Conservation (phyloP, 2,329 filamentous ascomycete species). For the Neonectria hederae region DNA sequence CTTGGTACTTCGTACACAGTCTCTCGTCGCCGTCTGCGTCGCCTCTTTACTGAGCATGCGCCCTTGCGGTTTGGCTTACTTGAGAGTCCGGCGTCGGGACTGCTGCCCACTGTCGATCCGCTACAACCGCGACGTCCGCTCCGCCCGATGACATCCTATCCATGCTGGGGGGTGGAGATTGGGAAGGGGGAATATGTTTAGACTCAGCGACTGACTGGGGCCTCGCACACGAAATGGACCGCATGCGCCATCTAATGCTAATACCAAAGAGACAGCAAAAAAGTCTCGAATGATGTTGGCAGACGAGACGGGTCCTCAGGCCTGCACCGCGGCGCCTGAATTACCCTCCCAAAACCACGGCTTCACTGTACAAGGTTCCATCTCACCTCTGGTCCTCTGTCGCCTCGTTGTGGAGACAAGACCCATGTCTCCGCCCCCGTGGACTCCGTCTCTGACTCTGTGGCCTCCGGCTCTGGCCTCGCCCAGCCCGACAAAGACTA, state of each 20-base stretch:
- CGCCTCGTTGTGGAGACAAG: constrained; percentile 22
- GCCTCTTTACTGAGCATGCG: constrained; percentile 4
- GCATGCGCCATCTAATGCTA: constrained; percentile 27
- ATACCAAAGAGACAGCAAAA: constrained; percentile 27
- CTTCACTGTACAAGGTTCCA: constrained; percentile 33
- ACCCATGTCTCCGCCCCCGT: constrained; percentile 26
- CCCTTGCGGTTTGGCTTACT: constrained; percentile 16
- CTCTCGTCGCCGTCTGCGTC: background rate
- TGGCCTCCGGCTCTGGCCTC: constrained; percentile 17
- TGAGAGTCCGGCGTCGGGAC: background rate
- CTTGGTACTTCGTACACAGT: background rate
- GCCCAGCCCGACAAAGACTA: constrained; percentile 30
- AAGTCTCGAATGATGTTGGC: constrained; percentile 18
- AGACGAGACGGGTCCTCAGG: constrained; percentile 16
- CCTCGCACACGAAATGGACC: constrained; percentile 29
- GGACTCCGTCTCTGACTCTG: constrained; percentile 19
- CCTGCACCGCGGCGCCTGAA: constrained; percentile 18
- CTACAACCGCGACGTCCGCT: constrained; percentile 21
- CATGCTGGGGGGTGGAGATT: constrained; percentile 24
- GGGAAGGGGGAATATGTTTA: constrained; percentile 18
- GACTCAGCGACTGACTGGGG: constrained; percentile 20
- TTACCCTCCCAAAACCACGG: constrained; percentile 17
- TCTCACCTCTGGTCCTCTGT: constrained; percentile 18
- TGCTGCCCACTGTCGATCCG: constrained; percentile 14
- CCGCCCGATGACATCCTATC: constrained; percentile 24